Percentiles rank a stretch among this genome's conserved stretches.
Conservation (phyloP, 805 yeast genomes). For the Saccharomycopsis oosterbeekiorum region DNA sequence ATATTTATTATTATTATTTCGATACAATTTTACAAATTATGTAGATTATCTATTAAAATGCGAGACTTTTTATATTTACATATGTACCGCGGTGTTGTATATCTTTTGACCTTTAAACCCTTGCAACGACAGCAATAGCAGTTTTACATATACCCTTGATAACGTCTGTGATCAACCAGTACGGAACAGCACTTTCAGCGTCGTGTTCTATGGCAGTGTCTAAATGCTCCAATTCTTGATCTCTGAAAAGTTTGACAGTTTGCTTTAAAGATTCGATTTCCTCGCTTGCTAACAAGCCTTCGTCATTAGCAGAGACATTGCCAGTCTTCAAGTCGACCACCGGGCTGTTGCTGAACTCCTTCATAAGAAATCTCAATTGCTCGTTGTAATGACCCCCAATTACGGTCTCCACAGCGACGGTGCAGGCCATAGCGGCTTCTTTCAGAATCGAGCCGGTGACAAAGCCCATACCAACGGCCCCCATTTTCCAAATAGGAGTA, state of each 20-base stretch:
- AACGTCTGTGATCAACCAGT: conserved; percentile 76
- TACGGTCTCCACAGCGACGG: conserved; percentile 97
- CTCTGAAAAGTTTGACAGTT: conserved; percentile 69
- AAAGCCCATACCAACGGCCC: conserved; percentile 80
- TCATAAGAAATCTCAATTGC: conserved; percentile 69
- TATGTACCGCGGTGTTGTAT: neutral
- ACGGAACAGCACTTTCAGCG: conserved; percentile 89
- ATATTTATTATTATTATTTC: neutral
- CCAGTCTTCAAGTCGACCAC: conserved; percentile 1
- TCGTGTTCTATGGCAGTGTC: conserved; percentile 90
- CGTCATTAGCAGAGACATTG: conserved; percentile 18
- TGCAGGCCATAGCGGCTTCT: conserved; percentile 99
- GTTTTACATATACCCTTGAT: conserved; percentile 73
- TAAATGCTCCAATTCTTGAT: conserved; percentile 90
- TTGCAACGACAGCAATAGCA: conserved; percentile 90
- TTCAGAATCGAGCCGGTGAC: conserved; percentile 80
- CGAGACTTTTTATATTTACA: neutral
- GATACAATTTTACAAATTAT: no score
- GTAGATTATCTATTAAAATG: no score
- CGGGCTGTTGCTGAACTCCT: conserved; percentile 38
- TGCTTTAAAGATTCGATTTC: conserved; percentile 52
- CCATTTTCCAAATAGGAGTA: conserved; percentile 89
- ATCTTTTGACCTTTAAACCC: conserved; percentile 35
- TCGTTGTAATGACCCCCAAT: conserved; percentile 93
- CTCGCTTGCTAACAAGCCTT: conserved; percentile 29